These are phyloP conservation scores for Achaetomiella virescens DNA, from an alignment of 495 filamentous ascomycete species.

Conservation along the genomic window DNA sequence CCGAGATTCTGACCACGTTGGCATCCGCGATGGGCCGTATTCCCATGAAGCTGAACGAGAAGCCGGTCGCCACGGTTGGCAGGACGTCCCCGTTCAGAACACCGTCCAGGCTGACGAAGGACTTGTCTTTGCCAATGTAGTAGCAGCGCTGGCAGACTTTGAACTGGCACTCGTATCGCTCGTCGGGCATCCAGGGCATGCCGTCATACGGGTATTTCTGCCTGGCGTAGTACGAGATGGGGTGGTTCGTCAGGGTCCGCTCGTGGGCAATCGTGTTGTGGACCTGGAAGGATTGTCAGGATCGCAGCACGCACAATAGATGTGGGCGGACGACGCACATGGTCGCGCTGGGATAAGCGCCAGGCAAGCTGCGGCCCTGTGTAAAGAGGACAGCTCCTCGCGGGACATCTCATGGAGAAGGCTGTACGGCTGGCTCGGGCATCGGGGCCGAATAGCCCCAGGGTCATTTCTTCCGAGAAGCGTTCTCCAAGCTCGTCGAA, in stretches of 20 bases:
- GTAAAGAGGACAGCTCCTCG: constrained; percentile 42
- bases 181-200: constrained; percentile 37
- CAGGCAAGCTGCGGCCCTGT: constrained; percentile 34
- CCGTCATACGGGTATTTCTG: constrained; percentile 10
- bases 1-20: constrained; percentile 30
- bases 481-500: constrained; percentile 23
- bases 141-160: constrained; percentile 49
- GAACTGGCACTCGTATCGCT: constrained; percentile 41
- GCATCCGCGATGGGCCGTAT: constrained; percentile 29
- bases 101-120: constrained; percentile 45
- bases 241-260: neutral
- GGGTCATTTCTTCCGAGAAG: constrained; percentile 21
- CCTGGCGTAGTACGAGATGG: neutral
- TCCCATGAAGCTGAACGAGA: constrained; percentile 32
- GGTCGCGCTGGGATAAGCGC: constrained; percentile 38
- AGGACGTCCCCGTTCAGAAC: constrained; percentile 41
- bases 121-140: constrained; percentile 36
- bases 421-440: constrained; percentile 30
- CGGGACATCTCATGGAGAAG: constrained; percentile 48
- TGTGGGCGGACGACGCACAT: constrained; percentile 19
- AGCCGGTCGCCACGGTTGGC: constrained; percentile 36
- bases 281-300: constrained; percentile 17
- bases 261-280: constrained; percentile 19
- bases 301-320: neutral
- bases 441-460: constrained; percentile 30